These are phyloP conservation scores for Pseudogymnoascus sp. DNA, from an alignment of 2,329 filamentous ascomycete species.

Conservation along the genomic window DNA sequence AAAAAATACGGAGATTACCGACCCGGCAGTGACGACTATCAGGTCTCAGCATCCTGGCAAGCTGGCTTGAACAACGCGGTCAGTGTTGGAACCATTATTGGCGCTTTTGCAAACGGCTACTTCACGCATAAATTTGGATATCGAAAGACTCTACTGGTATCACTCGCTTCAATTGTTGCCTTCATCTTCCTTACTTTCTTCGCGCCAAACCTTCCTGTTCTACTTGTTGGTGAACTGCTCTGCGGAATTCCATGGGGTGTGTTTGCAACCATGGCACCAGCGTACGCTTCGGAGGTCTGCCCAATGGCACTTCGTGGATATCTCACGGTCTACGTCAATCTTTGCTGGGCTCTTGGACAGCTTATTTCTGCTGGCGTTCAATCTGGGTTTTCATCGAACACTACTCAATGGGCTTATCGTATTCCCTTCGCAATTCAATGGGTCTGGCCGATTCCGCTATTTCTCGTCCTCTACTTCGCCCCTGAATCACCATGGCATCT, in stretches of 20 bases:
- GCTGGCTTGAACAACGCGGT: constrained; percentile 20
- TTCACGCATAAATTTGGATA: constrained; percentile 40
- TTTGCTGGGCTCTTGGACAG: constrained; percentile 43
- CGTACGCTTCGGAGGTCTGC: constrained; percentile 37
- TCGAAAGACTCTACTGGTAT: constrained; percentile 37
- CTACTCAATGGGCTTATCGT: constrained; percentile 39
- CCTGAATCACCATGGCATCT: constrained; percentile 43
- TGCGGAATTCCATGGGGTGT: constrained; percentile 43
- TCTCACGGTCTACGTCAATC: constrained; percentile 42
- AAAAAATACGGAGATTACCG: constrained; percentile 22
- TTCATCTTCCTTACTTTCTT: constrained; percentile 43
- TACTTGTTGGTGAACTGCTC: constrained; percentile 40
- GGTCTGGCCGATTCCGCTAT: constrained; percentile 40
- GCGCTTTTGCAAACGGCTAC: constrained; percentile 38
- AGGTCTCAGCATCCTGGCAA: constrained; percentile 26
- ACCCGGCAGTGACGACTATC: constrained; percentile 18
- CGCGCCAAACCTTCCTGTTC: constrained; percentile 36
- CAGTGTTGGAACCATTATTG: constrained; percentile 32
- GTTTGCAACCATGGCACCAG: constrained; percentile 34
- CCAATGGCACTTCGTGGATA: constrained; percentile 44
- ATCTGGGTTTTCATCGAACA: constrained; percentile 28
- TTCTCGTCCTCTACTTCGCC: constrained; percentile 35
- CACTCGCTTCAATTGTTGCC: constrained; percentile 34
- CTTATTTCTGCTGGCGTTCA: constrained; percentile 37
- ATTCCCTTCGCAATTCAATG: constrained; percentile 43